phyloP scores from a whole-genome alignment of 2,329 filamentous ascomycete genomes.

The Diaporthe longicolla region DNA sequence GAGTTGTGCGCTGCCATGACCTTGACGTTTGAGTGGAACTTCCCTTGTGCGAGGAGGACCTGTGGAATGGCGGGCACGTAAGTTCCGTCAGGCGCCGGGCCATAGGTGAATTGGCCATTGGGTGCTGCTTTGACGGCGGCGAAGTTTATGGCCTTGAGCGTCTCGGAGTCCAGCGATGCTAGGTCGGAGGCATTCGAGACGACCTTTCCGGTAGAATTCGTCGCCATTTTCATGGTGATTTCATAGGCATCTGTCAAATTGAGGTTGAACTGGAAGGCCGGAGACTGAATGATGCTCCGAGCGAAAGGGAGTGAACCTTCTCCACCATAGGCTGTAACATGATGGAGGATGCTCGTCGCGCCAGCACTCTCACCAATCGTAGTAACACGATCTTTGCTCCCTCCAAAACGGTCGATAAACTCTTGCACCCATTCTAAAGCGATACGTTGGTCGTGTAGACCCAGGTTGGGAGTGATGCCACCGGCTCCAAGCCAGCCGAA shows the following conservation, averaged over 20 bases:
- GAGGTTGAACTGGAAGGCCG: constrained; percentile 54
- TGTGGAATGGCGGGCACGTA: constrained; percentile 50
- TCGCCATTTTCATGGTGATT: constrained; percentile 39
- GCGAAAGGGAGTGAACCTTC: constrained; percentile 59
- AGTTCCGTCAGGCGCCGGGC: constrained; percentile 50
- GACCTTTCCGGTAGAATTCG: constrained; percentile 46
- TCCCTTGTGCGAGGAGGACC: constrained; percentile 48
- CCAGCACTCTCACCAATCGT: constrained; percentile 62
- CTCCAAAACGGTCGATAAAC: constrained; percentile 57
- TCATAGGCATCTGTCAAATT: constrained; percentile 51
- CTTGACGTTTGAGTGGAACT: constrained; percentile 59
- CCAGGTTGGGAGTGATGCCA: constrained; percentile 57
- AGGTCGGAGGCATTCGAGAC: constrained; percentile 50
- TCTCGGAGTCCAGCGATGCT: constrained; percentile 42
- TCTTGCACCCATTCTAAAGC: constrained; percentile 61
- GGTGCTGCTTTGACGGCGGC: constrained; percentile 44
- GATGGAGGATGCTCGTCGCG: constrained; percentile 64
- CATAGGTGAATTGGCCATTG: constrained; percentile 50
- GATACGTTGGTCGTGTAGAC: constrained; percentile 54
- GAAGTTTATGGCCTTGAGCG: constrained; percentile 47
- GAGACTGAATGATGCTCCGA: constrained; percentile 52
- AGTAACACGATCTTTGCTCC: constrained; percentile 58
- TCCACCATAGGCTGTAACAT: constrained; percentile 61
- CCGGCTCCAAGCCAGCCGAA: constrained; percentile 62
- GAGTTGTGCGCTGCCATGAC: constrained; percentile 59